Conservation (phyloP, 2,329 filamentous ascomycete species). For the Leptodontidium sp. region DNA sequence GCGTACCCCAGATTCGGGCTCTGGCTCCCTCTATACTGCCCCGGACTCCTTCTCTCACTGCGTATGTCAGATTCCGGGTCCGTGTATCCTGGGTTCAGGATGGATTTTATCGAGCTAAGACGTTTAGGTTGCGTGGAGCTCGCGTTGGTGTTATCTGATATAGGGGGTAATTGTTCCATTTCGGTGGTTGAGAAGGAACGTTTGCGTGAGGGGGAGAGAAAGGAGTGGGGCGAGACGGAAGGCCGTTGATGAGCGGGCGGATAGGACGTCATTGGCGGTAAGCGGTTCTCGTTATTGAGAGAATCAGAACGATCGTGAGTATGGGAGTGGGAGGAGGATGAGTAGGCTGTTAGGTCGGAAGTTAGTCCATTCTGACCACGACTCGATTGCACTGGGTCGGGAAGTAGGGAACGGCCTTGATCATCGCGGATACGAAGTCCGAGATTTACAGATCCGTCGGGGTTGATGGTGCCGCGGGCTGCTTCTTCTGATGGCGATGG, state of each 20-base stretch:
- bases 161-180: conserved; percentile 51
- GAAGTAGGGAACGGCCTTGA: conserved; percentile 41
- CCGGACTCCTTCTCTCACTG: background rate
- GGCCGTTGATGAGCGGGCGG: conserved; percentile 59
- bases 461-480: conserved; percentile 62
- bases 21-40: conserved; percentile 31
- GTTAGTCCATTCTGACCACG: conserved; percentile 47
- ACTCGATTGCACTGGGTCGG: conserved; percentile 39
- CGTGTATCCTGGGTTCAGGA: conserved; percentile 65
- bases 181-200: conserved; percentile 71
- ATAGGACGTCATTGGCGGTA: conserved; percentile 57
- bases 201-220: conserved; percentile 68
- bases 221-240: conserved; percentile 67
- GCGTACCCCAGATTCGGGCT: conserved; percentile 30
- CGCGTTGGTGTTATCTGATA: conserved; percentile 31
- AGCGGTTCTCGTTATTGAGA: conserved; percentile 63
- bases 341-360: conserved; percentile 54
- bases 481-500: conserved; percentile 40
- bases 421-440: conserved; percentile 60
- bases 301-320: conserved; percentile 49
- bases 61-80: conserved; percentile 33
- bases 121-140: conserved; percentile 62
- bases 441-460: conserved; percentile 71
- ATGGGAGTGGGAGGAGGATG: conserved; percentile 47
- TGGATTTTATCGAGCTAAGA: conserved; percentile 78